phyloP scores from a whole-genome alignment of 352 stramenopile species.

The Saprolegnia parasitica region DNA sequence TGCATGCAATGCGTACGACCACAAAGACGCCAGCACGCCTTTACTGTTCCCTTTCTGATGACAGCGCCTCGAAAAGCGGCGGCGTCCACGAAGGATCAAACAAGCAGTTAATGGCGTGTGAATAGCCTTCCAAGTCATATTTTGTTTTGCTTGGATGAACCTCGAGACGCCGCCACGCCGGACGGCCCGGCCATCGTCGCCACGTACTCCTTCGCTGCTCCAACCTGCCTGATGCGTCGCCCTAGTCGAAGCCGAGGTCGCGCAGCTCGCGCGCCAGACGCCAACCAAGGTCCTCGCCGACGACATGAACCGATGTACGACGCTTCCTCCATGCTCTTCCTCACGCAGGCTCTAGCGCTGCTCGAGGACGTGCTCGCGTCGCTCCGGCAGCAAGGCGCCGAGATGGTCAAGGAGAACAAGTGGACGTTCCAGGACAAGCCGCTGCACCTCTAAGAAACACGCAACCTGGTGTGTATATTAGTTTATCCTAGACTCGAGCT shows the following conservation, averaged over 20 bases:
- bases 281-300: constrained; percentile 2
- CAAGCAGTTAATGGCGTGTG: no score
- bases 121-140: no score
- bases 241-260: constrained; percentile 16
- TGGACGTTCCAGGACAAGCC: constrained; percentile 21
- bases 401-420: constrained; percentile 7
- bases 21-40: no score
- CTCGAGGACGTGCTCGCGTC: constrained; percentile 11
- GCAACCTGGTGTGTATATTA: background rate
- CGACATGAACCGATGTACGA: constrained; percentile 10
- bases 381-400: constrained; percentile 7
- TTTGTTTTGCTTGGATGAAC: no score
- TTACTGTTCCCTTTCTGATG: no score
- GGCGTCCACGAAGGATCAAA: no score
- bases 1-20: background rate
- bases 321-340: background rate
- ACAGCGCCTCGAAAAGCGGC: no score
- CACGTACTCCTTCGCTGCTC: background rate
- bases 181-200: background rate
- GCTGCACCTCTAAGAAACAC: background rate
- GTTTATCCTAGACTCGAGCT: no score
- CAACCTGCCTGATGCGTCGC: background rate
- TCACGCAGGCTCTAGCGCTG: background rate
- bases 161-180: no score
- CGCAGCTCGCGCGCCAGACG: background rate